These are phyloP conservation scores for Mucuna pruriens DNA, from an alignment of 306 rosid species.

Conservation along the genomic window DNA sequence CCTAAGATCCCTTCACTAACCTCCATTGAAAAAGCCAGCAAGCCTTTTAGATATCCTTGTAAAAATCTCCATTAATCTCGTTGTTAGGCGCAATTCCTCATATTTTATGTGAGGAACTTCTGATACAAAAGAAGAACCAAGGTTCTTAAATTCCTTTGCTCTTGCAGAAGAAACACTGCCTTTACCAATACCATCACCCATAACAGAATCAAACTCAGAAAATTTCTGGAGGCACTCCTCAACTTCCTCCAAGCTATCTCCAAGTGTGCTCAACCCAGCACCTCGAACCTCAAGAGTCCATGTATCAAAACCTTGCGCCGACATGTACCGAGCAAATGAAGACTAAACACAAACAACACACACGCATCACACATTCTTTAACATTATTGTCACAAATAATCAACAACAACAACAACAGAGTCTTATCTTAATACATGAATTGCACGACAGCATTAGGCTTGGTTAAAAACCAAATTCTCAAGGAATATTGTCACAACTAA, in stretches of 20 bases:
- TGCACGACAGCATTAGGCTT: background rate
- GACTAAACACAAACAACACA: conserved; percentile 52
- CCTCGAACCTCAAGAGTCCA: conserved; percentile 96
- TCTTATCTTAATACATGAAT: background rate
- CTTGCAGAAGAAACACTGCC: conserved; percentile 28
- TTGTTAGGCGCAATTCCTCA: conserved; percentile 33
- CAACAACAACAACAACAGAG: background rate
- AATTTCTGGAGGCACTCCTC: conserved; percentile 23
- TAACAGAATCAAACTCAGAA: conserved; percentile 36
- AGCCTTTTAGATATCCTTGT: conserved; percentile 43
- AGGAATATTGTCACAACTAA: background rate
- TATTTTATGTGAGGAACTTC: conserved; percentile 23
- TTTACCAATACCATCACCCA: conserved; percentile 18
- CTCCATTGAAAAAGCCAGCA: conserved; percentile 43
- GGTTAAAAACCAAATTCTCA: background rate
- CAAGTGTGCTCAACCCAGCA: conserved; percentile 70
- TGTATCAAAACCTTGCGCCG: conserved; percentile 84
- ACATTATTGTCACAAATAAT: background rate
- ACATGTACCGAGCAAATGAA: conserved; percentile 88
- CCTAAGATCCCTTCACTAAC: conserved; percentile 42
- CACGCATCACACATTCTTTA: background rate
- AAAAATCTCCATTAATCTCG: conserved; percentile 41
- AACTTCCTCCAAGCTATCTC: conserved; percentile 42
- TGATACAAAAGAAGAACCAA: conserved; percentile 38
- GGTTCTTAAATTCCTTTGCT: conserved; percentile 10